These are phyloP conservation scores for Lentinula edodes DNA, from an alignment of 768 basidiomycete species.

Conservation along the genomic window DNA sequence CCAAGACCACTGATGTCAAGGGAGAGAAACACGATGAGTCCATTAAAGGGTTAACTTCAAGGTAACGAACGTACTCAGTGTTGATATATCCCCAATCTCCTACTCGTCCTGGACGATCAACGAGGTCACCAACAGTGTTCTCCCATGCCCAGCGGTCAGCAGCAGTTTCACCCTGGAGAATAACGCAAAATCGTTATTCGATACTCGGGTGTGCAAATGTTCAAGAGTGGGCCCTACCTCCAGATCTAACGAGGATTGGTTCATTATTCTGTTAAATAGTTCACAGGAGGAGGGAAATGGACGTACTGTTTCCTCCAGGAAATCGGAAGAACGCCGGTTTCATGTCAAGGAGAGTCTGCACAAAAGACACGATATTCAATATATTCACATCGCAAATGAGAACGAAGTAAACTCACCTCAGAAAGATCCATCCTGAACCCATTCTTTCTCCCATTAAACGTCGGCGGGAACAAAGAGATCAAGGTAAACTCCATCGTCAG, in stretches of 20 bases:
- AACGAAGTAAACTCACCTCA: slow-evolving; percentile 25
- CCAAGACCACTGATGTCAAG: slow-evolving; percentile 2
- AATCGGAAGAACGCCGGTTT: slow-evolving; percentile 60
- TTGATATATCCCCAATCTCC: slow-evolving; percentile 61
- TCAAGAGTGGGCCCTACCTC: slow-evolving; percentile 20
- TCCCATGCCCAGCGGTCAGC: slow-evolving; percentile 63
- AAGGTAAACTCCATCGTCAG: slow-evolving; percentile 51
- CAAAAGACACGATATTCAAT: background rate
- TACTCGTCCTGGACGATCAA: slow-evolving; percentile 49
- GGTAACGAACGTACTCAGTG: slow-evolving; percentile 31
- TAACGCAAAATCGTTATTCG: too few relatives aligned
- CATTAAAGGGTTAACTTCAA: background rate
- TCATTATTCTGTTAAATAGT: slow-evolving; percentile 3
- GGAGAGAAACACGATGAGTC: background rate
- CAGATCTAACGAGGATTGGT: slow-evolving; percentile 14
- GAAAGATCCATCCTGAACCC: slow-evolving; percentile 61
- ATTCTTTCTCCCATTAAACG: slow-evolving; percentile 53
- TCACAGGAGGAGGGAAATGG: slow-evolving; percentile 29
- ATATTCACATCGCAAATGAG: background rate
- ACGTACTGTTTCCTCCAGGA: slow-evolving; percentile 58
- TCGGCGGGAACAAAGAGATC: slow-evolving; percentile 64
- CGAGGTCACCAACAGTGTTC: slow-evolving; percentile 49
- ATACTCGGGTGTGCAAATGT: background rate
- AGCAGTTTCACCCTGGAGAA: slow-evolving; percentile 43
- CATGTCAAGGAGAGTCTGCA: slow-evolving; percentile 47